Base-by-base conservation (phyloP, 2,329 filamentous ascomycete genomes). In the Curvularia verruculosa region DNA sequence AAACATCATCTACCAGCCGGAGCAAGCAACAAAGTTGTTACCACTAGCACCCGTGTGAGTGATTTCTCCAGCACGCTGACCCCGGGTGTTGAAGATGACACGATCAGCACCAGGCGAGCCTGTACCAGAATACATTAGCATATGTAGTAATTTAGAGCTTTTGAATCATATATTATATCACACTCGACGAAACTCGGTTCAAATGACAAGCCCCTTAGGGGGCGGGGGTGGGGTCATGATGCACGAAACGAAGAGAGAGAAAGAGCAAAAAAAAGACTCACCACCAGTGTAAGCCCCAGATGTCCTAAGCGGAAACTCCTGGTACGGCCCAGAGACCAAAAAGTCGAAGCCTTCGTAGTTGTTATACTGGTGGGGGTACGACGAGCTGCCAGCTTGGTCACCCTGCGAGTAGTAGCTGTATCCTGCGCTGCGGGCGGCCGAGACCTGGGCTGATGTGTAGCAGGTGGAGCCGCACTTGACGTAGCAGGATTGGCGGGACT, bases 11-110 rank as follows among this genome's bases (percentile, higher is more conserved):
- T 41, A 41, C 39, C 39, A 41, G 21, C 78, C 78, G 40, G 71
- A 71, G 72, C 88, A 90, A n/a, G 80, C 83, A 54, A 90, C 86
- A 75, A 91, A 91, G 75, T 83, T 80, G 72, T 90, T 87, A 7
- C 86, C 86, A 49, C 82, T 85, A 18, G 88, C 88, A 26, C 88
- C 88, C 21, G 86, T 89, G 69, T 91, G 89, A 0, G 89, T 91
- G 60, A 91, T 89, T 26, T 83, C 78, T 36, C 87, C 88, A 13
- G 86, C 88, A 43, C 84, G 81, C 55, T 82, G 57, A 65, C 87
- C 84, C 15, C 75, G 59, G 0, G 69, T 79, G 69, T 85, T 87
- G 77, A 90, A 86, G 29, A 89, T 75, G 51, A 90, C 85, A 48
- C 88, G 85, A 70, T 90, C 87, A 18, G 88, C 77, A 36, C 88